These are phyloP conservation scores for Chlamydomonas sphaeroides DNA, from an alignment of 139 green algal species.

Conservation along the genomic window DNA sequence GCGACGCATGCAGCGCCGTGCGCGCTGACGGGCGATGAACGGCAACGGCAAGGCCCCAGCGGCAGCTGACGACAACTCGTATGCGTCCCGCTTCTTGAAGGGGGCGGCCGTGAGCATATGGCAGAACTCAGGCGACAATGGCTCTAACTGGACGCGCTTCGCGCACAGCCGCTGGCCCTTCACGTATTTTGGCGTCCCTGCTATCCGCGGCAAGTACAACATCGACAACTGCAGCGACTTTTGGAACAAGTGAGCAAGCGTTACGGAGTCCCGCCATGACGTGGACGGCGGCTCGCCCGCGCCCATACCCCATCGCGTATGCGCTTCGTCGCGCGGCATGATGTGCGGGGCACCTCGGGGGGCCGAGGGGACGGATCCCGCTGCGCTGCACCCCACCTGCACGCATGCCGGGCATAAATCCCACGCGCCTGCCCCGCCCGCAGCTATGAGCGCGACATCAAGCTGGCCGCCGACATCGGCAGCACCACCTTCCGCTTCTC, in stretches of 20 bases:
- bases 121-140: constrained; percentile 65
- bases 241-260: constrained; percentile 68
- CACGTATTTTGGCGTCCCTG: constrained; percentile 34
- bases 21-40: no score
- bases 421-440: no score
- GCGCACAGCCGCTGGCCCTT: constrained; percentile 54
- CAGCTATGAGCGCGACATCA: constrained; percentile 73
- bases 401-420: no score
- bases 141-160: constrained; percentile 68
- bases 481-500: constrained; percentile 83
- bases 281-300: not conserved
- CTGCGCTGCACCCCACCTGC: no score
- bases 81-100: constrained; percentile 22
- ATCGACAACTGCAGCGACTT: constrained; percentile 70
- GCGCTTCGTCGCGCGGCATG: no score
- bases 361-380: no score
- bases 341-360: no score
- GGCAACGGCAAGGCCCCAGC: not conserved
- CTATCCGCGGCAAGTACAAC: constrained; percentile 45
- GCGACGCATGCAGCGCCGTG: no score
- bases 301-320: no score
- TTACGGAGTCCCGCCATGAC: no score
- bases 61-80: not conserved
- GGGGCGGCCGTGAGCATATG: constrained; percentile 20
- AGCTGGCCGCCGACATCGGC: constrained; percentile 57